phyloP scores from a whole-genome alignment of 495 filamentous ascomycete species.

The Penicillium psychrofluorescens region DNA sequence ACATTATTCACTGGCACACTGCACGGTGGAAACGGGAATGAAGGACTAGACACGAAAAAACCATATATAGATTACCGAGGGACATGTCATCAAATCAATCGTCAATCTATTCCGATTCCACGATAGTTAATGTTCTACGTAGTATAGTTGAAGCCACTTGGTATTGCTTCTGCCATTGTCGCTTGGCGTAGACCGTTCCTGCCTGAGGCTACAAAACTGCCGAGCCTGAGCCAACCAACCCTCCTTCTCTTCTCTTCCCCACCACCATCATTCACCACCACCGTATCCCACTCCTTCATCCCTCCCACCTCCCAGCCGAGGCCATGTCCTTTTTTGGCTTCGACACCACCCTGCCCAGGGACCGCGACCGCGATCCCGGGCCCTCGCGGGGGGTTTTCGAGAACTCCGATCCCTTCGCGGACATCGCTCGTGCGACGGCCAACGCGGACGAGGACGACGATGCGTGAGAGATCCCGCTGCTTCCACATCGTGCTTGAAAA shows the following conservation, averaged over 20 bases:
- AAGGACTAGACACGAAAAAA: too few species aligned
- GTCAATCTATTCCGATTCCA: too few species aligned
- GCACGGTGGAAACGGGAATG: too few species aligned
- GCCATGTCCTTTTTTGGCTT: constrained; percentile 86
- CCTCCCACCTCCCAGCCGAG: constrained; percentile 11
- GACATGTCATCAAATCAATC: too few species aligned
- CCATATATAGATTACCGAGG: too few species aligned
- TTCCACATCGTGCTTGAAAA: background rate
- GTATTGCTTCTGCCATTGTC: background rate
- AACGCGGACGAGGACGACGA: constrained; percentile 62
- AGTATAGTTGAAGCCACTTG: too few species aligned
- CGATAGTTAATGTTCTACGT: too few species aligned
- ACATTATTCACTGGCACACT: too few species aligned
- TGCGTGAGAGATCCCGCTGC: constrained; percentile 48
- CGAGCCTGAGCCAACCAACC: constrained; percentile 3
- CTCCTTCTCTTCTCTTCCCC: constrained; percentile 10
- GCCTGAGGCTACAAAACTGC: constrained; percentile 9
- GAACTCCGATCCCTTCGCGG: constrained; percentile 81
- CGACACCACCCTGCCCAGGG: constrained; percentile 57
- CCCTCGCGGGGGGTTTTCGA: constrained; percentile 74
- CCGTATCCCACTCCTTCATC: constrained; percentile 6
- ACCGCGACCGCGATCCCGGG: constrained; percentile 37
- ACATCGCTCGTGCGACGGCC: constrained; percentile 49
- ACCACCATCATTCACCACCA: constrained; percentile 5
- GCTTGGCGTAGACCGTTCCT: constrained; percentile 3